Conservation (phyloP, 2,329 filamentous ascomycete species). For the Aspergillus luchuensis region DNA sequence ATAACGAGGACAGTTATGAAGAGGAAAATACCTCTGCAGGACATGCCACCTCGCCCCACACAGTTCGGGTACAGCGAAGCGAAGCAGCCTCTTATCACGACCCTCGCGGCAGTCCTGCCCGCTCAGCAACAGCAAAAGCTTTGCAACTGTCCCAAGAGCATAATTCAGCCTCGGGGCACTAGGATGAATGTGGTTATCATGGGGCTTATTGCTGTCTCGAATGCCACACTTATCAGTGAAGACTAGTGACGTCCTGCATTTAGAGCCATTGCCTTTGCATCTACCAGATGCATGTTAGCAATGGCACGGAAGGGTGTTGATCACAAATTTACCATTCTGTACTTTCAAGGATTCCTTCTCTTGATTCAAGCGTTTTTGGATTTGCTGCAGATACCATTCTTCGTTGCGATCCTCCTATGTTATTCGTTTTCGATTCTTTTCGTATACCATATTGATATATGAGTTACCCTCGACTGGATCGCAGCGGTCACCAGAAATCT, state of each 20-base stretch:
- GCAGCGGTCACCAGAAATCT: slow-evolving; percentile 2
- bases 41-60: not conserved
- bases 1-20: slow-evolving; percentile 5
- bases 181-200: not conserved
- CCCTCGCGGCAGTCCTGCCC: not conserved
- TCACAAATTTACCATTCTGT: not conserved
- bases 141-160: not conserved
- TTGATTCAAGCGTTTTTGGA: not conserved
- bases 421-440: not conserved
- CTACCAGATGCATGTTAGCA: not conserved
- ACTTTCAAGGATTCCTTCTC: not conserved
- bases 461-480: slow-evolving; percentile 3
- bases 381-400: not conserved
- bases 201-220: not conserved
- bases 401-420: not conserved
- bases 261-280: not conserved
- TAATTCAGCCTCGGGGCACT: not conserved
- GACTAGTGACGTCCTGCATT: not conserved
- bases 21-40: not conserved
- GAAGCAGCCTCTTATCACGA: not conserved
- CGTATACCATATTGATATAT: not conserved
- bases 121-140: not conserved
- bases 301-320: not conserved
- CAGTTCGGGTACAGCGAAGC: not conserved
- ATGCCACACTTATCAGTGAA: no score